Evolutionary conservation across 1,139 yeast species (phyloP), one percentile per base, ranked within the genome.

Genomic region (Entelexis sorbosivorans): DNA sequence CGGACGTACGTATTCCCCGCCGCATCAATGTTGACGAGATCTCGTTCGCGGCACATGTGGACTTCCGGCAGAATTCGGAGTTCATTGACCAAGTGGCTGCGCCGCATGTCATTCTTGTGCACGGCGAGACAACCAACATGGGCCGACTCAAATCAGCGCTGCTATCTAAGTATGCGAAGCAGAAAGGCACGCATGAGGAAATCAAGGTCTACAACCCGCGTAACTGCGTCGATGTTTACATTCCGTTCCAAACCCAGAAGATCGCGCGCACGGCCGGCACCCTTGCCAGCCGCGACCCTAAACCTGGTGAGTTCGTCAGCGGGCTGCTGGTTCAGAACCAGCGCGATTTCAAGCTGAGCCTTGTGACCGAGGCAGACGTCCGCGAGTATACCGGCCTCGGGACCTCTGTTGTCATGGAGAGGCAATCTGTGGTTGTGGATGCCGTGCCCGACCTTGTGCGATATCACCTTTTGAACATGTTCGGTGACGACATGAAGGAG

Each of bases 61-160:
- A 93, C 65, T 91, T 83, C 67, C 89, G 85, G 61, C 96, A 91
- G 64, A 91, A 91, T 61, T 74, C 95, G 1, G 87, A 84, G 55
- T 91, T 91, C 62, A 91, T 91, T 52, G 96, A 89, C 61, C 73
- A 80, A 56, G 87, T 91, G 6, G 82, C 83, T 54, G 95, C 99
- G 0, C 77, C 77, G 57, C 81, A 83, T 53, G 65, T 71, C 47
- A 87, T 91, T 55, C 73, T 91, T 54, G 99, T 91, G 1, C 99
- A 91, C 65, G 99, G 99, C n/a, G 99, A 91, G 64, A 81, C 94
- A 2, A 88, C 86, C 59, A 96, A 96, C 29, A 91, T 91, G 98
- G 98, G 97, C 53, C 79, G 98, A 64, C 71, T 91, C 51, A 91
- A 91, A 65, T 85, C 96, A 26, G 98, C 98, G 0, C 71, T 91